Percentiles rank a stretch among this genome's conserved stretches.
Evolutionary conservation across 352 stramenopile genomes (phyloP).

Genomic region (Globisporangium camurandrum): DNA sequence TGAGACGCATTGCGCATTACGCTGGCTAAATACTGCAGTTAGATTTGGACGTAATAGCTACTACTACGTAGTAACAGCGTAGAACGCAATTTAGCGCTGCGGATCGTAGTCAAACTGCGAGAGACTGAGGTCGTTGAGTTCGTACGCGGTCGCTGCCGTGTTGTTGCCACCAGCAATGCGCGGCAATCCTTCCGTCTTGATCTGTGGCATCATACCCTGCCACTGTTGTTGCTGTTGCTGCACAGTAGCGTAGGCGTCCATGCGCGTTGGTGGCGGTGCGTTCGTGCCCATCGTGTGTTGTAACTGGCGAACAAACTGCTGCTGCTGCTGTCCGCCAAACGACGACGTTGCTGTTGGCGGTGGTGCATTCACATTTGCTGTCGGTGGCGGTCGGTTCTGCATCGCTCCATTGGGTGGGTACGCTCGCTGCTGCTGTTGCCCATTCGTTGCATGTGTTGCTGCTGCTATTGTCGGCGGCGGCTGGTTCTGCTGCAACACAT

Average conservation of each 20-base stretch:
- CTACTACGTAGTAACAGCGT: too few species aligned
- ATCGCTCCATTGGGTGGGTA: slow-evolving; percentile 4
- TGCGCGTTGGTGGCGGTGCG: slow-evolving; percentile 38
- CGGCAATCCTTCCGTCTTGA: slow-evolving; percentile 15
- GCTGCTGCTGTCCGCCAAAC: slow-evolving; percentile 6
- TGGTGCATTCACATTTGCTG: too few species aligned
- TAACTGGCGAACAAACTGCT: slow-evolving; percentile 11
- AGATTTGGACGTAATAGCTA: too few species aligned
- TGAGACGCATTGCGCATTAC: too few species aligned
- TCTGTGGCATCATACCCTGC: slow-evolving; percentile 11
- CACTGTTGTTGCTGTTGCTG: not conserved
- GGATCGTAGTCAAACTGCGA: slow-evolving; percentile 84
- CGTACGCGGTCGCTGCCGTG: slow-evolving; percentile 25
- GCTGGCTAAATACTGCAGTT: too few species aligned
- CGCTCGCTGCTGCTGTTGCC: slow-evolving; percentile 11
- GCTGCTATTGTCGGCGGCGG: not conserved
- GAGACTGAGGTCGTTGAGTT: slow-evolving; percentile 76
- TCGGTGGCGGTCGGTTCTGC: too few species aligned
- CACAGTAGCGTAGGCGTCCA: slow-evolving; percentile 12
- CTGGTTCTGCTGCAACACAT: not conserved
- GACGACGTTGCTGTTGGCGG: slow-evolving; percentile 10
- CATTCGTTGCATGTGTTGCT: not conserved
- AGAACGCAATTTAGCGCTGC: slow-evolving; percentile 5
- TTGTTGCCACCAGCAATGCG: not conserved
- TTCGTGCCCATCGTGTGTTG: slow-evolving; percentile 22